Base-by-base conservation (phyloP, 495 filamentous ascomycete genomes). In the Neurospora cerealis region DNA sequence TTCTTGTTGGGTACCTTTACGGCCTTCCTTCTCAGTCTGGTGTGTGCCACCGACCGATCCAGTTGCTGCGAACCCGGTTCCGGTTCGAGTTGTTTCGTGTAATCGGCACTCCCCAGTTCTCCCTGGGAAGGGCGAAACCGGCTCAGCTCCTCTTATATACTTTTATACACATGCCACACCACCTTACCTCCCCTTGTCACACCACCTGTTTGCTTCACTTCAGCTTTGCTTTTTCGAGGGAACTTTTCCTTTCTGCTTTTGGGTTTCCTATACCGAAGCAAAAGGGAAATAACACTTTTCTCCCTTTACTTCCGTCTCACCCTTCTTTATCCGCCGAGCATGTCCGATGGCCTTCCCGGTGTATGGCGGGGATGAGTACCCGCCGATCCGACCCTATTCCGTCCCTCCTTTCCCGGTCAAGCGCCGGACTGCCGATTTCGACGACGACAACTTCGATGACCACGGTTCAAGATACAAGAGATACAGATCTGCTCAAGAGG, bases 321-420 rank as follows among this genome's bases (percentile, higher is more conserved):
- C 24, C 38, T 34, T 36, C 11, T 34, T 36, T 69, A 5, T 21
- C 40, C 69, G 10, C 73, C 72, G 80, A 81, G 77, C 71, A 81
- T 81, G 80, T 80, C 75, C 79, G 73, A 81, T 81, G 80, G 80
- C 79, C 73, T 70, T 72, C n/a, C 79, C 75, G 73, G 72, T 73
- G 73, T 62, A 69, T 76, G 80, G 79, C 78, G 79, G 80, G 78
- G 75, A 78, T 77, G 72, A 76, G 9, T 74, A 74, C 78, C 78
- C 75, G 74, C 78, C 79, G 41, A 70, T 75, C 74, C 74, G 73
- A 19, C 69, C 44, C 19, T 74, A 72, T 11, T 74, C 69, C 72
- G 70, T 66, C 42, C 48, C 66, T 19, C 74, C 74, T 71, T 77
- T 76, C 37, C 72, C 75, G 44, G 70, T 72, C 77, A 81, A 80